Conservation (phyloP, 129 eudicot species). For the Flaveria sonorensis region DNA sequence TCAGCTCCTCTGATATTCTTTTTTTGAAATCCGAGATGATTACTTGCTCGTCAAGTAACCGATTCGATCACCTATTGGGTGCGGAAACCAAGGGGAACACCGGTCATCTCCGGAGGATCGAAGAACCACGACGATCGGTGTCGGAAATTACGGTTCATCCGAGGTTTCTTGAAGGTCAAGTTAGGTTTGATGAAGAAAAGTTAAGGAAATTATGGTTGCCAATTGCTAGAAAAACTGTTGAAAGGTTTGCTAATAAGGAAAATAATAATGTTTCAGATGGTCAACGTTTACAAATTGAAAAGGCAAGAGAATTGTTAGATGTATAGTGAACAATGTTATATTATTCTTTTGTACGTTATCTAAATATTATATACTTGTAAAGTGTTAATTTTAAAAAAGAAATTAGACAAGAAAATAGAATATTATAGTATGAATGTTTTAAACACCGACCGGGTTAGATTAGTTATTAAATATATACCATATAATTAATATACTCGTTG, state of each 20-base stretch:
- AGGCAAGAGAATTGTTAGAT: slow-evolving; percentile 21
- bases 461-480: too few species aligned
- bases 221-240: slow-evolving; percentile 75
- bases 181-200: slow-evolving; percentile 46
- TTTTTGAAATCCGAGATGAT: slow-evolving; percentile 69
- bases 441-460: too few species aligned
- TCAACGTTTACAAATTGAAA: slow-evolving; percentile 18
- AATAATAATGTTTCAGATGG: not conserved
- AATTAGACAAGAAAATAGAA: too few species aligned
- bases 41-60: slow-evolving; percentile 45
- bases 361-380: not conserved
- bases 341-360: not conserved
- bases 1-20: slow-evolving; percentile 73
- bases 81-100: slow-evolving; percentile 12
- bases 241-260: slow-evolving; percentile 70
- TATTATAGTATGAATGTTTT: too few species aligned
- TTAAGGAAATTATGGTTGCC: slow-evolving; percentile 73
- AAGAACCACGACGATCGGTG: slow-evolving; percentile 56
- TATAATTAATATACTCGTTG: too few species aligned
- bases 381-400: too few species aligned
- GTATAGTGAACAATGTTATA: slow-evolving; percentile 11
- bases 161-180: slow-evolving; percentile 46
- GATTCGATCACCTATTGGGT: slow-evolving; percentile 29
- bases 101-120: not conserved
- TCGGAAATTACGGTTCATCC: slow-evolving; percentile 72